Evolutionary conservation across 78 protist species (phyloP).

Genomic region (Tieghemostelium lacteum): DNA sequence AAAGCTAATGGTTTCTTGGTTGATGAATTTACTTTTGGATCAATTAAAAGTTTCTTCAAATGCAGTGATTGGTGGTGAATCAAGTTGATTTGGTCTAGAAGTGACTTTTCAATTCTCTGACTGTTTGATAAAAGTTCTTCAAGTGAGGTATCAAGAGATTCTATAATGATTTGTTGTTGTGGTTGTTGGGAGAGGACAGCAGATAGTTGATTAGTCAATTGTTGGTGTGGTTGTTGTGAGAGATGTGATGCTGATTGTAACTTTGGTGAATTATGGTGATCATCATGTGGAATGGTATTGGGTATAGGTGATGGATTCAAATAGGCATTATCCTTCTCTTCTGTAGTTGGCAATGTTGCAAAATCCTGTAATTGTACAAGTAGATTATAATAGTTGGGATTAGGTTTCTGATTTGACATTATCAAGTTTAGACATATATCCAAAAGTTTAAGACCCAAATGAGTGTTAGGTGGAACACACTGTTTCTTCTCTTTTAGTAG

Average conservation of each 20-base stretch:
- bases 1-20: neutral
- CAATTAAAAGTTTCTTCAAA: constrained; percentile 10
- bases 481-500: constrained; percentile 55
- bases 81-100: constrained; percentile 12
- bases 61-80: constrained; percentile 17
- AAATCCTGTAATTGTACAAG: constrained; percentile 20
- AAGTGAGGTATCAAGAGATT: neutral
- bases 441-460: constrained; percentile 41
- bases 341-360: constrained; percentile 1
- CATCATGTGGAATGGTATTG: neutral
- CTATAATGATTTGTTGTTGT: neutral
- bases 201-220: neutral
- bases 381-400: constrained; percentile 13
- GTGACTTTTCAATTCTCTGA: constrained; percentile 21
- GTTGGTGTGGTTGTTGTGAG: neutral
- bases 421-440: constrained; percentile 46
- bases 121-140: constrained; percentile 17
- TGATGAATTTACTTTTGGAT: constrained; percentile 3
- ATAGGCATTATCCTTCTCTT: constrained; percentile 24
- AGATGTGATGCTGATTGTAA: neutral
- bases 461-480: constrained; percentile 39
- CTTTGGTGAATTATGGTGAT: neutral
- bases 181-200: no score
- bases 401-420: constrained; percentile 22
- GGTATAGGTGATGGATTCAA: constrained; percentile 8